Base-by-base conservation (phyloP, 2,329 filamentous ascomycete genomes). In the Fusarium tjaetaba region DNA sequence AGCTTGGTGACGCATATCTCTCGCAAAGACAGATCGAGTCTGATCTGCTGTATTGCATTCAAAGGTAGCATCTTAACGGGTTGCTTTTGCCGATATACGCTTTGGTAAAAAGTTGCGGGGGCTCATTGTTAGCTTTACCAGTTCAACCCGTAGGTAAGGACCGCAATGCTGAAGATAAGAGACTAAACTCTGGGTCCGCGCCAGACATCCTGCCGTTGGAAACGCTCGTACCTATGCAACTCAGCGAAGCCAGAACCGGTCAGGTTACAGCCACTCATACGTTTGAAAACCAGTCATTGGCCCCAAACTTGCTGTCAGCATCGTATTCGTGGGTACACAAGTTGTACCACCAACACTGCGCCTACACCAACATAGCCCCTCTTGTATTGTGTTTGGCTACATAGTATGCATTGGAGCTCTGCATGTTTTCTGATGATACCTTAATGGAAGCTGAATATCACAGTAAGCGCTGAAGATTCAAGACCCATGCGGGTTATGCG, bases 281-380 rank as follows among this genome's bases (percentile, higher is more conserved):
- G 20, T 51, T 56, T 34, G 28, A 58, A 24, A 57, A 46, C 20
- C 58, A 66, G 53, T 36, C 45, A 52, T 26, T 62, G 45, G 60
- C 59, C 51, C 48, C 69, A 65, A 62, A 64, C 62, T 71, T 69
- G 61, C 60, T 65, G 59, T 63, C 61, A 72, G 70, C 64, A 70
- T 77, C 75, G 73, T 76, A 76, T 76, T 68, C 60, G 49, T 68
- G 66, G 68, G 43, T 58, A 51, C 48, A 65, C 45, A 60, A 39
- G 51, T 49, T 71, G 69, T 76, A 62, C 58, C 38, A 76, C 75
- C 56, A 65, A 53, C 42, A 60, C 65, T 71, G 64, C 56, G 46
- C 61, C 64, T 62, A 65, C 48, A 60, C 55, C 64, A 68, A 68
- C 56, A 66, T 48, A 59, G 45, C 39, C n/a, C 58, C 32, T 45